phyloP scores from a whole-genome alignment of 75 land plant species.

The Picea sitchensis region DNA sequence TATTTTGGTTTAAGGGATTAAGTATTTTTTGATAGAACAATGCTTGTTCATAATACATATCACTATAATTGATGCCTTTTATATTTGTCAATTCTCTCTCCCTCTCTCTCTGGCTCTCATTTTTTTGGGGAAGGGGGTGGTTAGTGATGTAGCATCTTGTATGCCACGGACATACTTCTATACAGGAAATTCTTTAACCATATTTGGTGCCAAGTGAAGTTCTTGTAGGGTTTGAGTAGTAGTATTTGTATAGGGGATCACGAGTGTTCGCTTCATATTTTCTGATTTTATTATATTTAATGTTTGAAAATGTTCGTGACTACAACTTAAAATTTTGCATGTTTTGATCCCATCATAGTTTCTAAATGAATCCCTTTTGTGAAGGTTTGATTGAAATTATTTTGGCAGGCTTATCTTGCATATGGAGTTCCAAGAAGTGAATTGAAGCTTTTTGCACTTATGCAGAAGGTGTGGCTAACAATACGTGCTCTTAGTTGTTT shows the following conservation, averaged over 20 bases:
- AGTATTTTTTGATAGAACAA: neutral
- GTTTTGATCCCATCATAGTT: neutral
- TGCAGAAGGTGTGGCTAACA: conserved; percentile 78
- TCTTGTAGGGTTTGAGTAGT: conserved; percentile 3
- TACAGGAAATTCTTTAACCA: neutral
- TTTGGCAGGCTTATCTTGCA: conserved; percentile 77
- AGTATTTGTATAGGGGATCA: neutral
- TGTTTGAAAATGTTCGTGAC: neutral
- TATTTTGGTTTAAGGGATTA: neutral
- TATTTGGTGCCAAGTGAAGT: neutral
- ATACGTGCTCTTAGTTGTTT: neutral
- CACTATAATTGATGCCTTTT: neutral
- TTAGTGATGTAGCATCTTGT: neutral
- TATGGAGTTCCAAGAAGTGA: conserved; percentile 91
- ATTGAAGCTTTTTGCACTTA: conserved; percentile 70
- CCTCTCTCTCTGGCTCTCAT: neutral
- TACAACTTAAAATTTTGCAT: neutral
- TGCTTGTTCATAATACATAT: neutral
- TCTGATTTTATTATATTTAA: neutral
- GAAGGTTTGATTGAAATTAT: neutral
- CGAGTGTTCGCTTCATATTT: neutral
- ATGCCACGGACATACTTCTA: neutral
- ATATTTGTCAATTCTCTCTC: neutral
- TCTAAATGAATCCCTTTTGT: neutral
- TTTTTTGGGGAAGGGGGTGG: neutral